Evolutionary conservation across 208 protist genomes (phyloP), one percentile per base, ranked within the genome.

Genomic region (Crithidia expoeki): DNA sequence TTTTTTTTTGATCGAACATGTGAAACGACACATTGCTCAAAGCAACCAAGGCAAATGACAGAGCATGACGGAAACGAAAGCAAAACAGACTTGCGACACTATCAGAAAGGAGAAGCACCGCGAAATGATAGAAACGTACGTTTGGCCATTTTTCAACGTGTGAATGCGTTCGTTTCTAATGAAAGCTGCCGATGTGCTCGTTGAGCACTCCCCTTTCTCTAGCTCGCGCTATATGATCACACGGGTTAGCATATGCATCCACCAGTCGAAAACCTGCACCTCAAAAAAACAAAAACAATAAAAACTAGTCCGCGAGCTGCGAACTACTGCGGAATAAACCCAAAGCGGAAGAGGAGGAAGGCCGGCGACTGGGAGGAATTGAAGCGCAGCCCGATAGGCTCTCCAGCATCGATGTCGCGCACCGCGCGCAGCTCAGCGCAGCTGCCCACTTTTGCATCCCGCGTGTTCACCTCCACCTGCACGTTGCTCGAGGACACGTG

Each of bases 311-410:
- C 36, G 9, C 36, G 36, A 40, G 0, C 4, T 32, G 30, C 52
- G 10, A 16, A 1, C 40, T 74, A 89, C 68, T 83, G 70, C 6
- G 89, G 89, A 66, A 94, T 81, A 55, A 94, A 94, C 17, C 89
- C 89, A 68, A 94, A 94, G 34, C 89, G 85, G 64, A 89, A 94
- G 19, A 94, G 80, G 30, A 81, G 73, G 58, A 94, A 94, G 4
- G 86, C 81, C 0, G 77, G 79, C 4, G 80, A 57, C 19, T 92
- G 89, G 7, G 85, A 85, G 30, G 79, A 34, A 72, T 89, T 92
- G 75, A 85, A 94, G 57, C 86, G 81, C 66, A 94, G 70, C 14
- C 89, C 85, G 46, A 94, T 86, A 47, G 75, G 51, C 78, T 94
- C 89, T 11, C 89, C 89, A n/a, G 64, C 79, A 10, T 86, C 74